Conservation (phyloP, 140 eudicot species). For the Anethum foeniculum region DNA sequence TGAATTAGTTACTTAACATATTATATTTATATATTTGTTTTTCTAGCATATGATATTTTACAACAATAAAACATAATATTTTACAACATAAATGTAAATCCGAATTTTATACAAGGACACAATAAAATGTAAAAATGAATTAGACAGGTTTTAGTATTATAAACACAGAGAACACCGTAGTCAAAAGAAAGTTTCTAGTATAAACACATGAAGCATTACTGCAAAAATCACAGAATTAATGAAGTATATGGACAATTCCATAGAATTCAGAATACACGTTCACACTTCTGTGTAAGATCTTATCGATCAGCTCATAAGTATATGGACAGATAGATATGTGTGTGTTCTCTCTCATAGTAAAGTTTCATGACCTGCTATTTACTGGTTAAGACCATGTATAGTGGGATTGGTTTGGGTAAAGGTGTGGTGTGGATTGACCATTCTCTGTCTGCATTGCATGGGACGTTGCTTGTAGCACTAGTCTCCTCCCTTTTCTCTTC, state of each 20-base stretch:
- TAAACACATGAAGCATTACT: not conserved
- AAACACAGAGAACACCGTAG: not conserved
- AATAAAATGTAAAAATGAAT: not conserved
- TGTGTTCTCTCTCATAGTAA: not conserved
- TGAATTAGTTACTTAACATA: too few species aligned
- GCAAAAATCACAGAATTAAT: not conserved
- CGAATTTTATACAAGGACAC: too few species aligned
- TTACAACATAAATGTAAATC: too few species aligned
- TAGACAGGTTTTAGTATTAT: not conserved
- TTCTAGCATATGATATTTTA: too few species aligned
- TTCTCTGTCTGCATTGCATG: slow-evolving; percentile 7
- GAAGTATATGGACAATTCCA: not conserved
- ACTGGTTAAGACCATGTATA: not conserved
- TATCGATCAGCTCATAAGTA: not conserved
- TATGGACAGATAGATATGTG: not conserved
- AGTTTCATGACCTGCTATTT: not conserved
- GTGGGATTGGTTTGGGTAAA: slow-evolving; percentile 1
- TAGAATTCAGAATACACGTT: slow-evolving; percentile 3
- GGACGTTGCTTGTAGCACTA: slow-evolving; percentile 8
- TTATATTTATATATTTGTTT: too few species aligned
- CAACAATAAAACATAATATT: too few species aligned
- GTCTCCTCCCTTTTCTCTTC: not conserved
- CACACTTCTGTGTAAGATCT: not conserved
- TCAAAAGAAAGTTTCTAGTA: not conserved
- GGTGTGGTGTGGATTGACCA: slow-evolving; percentile 5